Evolutionary conservation across 192 early-diverging fungal species (phyloP), one percentile per base, ranked within the genome.

Genomic region (Linnemannia hyalina): DNA sequence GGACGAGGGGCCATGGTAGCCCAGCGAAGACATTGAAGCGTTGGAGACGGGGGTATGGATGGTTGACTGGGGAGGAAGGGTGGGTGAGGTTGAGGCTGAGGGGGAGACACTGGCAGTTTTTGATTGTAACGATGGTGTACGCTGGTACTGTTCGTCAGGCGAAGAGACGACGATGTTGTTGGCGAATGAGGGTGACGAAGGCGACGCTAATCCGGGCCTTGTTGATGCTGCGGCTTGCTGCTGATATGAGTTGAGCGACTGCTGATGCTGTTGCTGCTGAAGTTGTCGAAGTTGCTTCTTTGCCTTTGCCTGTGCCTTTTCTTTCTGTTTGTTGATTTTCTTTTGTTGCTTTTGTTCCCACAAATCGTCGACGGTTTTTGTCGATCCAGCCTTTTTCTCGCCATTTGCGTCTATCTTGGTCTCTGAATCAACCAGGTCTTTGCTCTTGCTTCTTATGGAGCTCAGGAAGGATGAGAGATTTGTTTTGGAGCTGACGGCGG

Each of bases 301-400:
- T 26, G 77, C 70, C 42, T 83, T 63, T 54, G 74, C 32, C 9
- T 74, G 40, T 23, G 40, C 49, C 54, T 76, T 82, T 52, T 69
- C n/a, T 23, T 55, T 71, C 20, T 41, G 40, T n/a, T 46, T 68
- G n/a, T 83, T 78, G 49, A 79, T 70, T 52, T 83, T 83, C 44
- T 79, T 78, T 29, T 83, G 77, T 15, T 75, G 76, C 46, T 78
- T 83, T 23, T 83, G 82, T 41, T 83, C 82, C 36, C 49, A 71
- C 10, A 83, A 77, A 46, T 83, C 82, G 22, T 55, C 52, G 6
- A 10, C 32, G 60, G 26, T 52, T 44, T 15, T 40, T 65, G 26
- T 70, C 35, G 41, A 20, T 68, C 36, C 29, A 15, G 32, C 15
- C 49, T 44, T 42, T 68, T 44, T 42, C 26, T 77, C 42, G 29